Base-by-base conservation (phyloP, 2,329 filamentous ascomycete genomes). In the Aulographum hederae region DNA sequence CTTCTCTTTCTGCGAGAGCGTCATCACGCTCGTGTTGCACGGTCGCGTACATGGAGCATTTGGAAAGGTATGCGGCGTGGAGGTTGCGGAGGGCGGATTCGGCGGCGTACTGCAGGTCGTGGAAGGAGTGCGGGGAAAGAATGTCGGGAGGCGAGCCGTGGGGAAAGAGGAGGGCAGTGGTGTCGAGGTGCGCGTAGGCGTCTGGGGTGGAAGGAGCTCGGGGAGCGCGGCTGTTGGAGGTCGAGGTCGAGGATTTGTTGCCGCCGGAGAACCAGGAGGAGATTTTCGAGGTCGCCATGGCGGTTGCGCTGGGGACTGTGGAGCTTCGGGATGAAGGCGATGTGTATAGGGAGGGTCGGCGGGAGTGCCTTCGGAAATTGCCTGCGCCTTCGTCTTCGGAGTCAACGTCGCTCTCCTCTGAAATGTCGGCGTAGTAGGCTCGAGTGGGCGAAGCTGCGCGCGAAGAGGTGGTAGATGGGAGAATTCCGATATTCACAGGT, bases 21-120 rank as follows among this genome's bases (percentile, higher is more conserved):
- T 60, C 56, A 1, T 54, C 56, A 35, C 64, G 57, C 37, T 60
- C 51, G n/a, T n/a, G n/a, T n/a, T n/a, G n/a, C n/a, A n/a, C n/a
- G 8, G 21, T 25, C 2, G 45, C 42, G n/a, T n/a, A n/a, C n/a
- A n/a, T n/a, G 14, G 46, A 46, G 11, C 48, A 51, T 6, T 52
- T 41, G 23, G 48, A 39, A 38, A 62, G 63, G 47, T 74, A 72
- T 3, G 67, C 66, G 4, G 51, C 48, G 46, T 73, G 69, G 43
- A 71, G 60, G 18, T 60, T 57, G 32, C 56, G 50, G 28, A 73
- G 53, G 2, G 70, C 50, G n/a, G 50, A 51, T 41, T 67, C 65
- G 28, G 69, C 69, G 40, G 67, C 67, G 18, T 57, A 51, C 27
- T 67, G 60, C 10, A 75, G 57, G 34, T 62, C 60, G 42, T 69